phyloP scores from a whole-genome alignment of 495 filamentous ascomycete genomes.

The Penicillium canescens region DNA sequence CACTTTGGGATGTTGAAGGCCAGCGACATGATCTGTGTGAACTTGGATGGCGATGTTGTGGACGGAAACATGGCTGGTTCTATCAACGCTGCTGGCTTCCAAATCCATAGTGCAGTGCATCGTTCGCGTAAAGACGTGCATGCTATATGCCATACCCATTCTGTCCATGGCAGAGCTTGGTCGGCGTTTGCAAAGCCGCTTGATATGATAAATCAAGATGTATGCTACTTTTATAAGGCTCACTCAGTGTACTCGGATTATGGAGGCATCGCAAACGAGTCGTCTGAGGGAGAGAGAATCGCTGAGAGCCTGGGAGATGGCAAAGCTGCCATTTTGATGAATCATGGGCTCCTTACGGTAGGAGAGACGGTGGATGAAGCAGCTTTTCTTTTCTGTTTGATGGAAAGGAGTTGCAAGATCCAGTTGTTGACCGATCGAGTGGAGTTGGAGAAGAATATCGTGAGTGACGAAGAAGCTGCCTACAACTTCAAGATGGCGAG shows the following conservation, averaged over 20 bases:
- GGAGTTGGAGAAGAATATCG: constrained; percentile 34
- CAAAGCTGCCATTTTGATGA: constrained; percentile 49
- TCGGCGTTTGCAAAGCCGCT: constrained; percentile 26
- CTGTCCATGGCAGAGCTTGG: constrained; percentile 28
- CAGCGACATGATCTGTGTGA: constrained; percentile 32
- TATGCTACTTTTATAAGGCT: constrained; percentile 50
- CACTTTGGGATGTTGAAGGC: constrained; percentile 36
- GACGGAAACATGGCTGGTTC: constrained; percentile 39
- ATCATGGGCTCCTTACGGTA: constrained; percentile 55
- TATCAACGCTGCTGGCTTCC: constrained; percentile 58
- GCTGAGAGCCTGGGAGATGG: constrained; percentile 47
- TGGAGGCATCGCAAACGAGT: constrained; percentile 55
- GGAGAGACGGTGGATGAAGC: constrained; percentile 57
- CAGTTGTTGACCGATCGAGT: constrained; percentile 52
- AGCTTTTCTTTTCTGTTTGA: constrained; percentile 50
- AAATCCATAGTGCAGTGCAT: constrained; percentile 49
- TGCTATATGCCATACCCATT: constrained; percentile 35
- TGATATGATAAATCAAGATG: constrained; percentile 45
- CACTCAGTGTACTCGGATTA: constrained; percentile 54
- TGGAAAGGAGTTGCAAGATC: constrained; percentile 52
- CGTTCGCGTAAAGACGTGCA: constrained; percentile 29
- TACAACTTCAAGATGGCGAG: constrained; percentile 47
- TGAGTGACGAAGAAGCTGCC: constrained; percentile 52
- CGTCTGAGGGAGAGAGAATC: constrained; percentile 52
- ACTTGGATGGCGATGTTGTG: constrained; percentile 26